Evolutionary conservation across 352 stramenopile species (phyloP).

Genomic region (Thraustochytrium aureum): DNA sequence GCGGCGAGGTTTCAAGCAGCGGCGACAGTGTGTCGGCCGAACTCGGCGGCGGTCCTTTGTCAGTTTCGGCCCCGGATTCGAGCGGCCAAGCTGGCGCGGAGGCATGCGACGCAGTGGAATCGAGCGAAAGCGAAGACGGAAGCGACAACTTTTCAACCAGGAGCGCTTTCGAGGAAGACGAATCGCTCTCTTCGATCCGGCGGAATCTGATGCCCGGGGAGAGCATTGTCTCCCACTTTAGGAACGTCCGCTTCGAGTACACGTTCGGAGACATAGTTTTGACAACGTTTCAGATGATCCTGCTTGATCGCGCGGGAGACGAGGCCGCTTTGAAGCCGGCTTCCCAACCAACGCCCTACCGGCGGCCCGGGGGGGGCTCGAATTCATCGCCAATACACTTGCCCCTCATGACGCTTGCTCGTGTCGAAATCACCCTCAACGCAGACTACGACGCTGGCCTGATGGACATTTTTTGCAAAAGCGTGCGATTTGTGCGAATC

Average conservation of each 20-base stretch:
- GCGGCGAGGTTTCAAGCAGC: too few species aligned
- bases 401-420: slow-evolving; percentile 34
- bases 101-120: too few species aligned
- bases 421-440: slow-evolving; percentile 33
- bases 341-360: too few species aligned
- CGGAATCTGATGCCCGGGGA: slow-evolving; percentile 33
- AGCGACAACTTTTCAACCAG: too few species aligned
- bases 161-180: too few species aligned
- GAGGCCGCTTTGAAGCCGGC: not conserved
- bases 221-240: not conserved
- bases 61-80: too few species aligned
- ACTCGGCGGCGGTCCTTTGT: too few species aligned
- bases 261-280: not conserved
- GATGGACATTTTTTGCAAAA: slow-evolving; percentile 48
- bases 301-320: not conserved
- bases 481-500: slow-evolving; percentile 38
- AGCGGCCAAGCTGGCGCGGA: too few species aligned
- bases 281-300: slow-evolving; percentile 36
- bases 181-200: too few species aligned
- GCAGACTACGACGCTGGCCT: slow-evolving; percentile 34
- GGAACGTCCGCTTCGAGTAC: slow-evolving; percentile 38
- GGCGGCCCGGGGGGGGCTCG: too few species aligned
- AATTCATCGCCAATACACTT: not conserved
- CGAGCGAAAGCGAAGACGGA: too few species aligned
- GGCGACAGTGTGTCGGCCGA: too few species aligned